These are phyloP conservation scores for Kurtzmaniella fragi DNA, from an alignment of 805 yeast genomes.

Conservation along the genomic window DNA sequence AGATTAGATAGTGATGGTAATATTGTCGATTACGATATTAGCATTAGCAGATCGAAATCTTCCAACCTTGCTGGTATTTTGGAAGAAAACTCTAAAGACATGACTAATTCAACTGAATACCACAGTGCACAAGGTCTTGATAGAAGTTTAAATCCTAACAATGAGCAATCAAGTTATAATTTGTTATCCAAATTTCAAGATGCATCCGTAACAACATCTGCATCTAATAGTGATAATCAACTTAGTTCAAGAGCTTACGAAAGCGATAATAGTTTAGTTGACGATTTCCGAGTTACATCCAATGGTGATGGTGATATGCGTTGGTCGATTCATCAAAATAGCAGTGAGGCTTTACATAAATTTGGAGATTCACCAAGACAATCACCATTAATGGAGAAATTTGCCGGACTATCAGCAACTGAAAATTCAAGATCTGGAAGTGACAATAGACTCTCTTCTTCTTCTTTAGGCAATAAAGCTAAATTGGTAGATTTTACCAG, in stretches of 20 bases:
- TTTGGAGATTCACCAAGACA: neutral
- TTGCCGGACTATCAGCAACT: too few species aligned
- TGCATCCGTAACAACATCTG: constrained; percentile 10
- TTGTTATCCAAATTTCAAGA: constrained; percentile 15
- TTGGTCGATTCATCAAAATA: constrained; percentile 15
- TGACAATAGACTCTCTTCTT: constrained; percentile 8
- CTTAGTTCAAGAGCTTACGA: constrained; percentile 7
- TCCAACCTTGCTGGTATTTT: constrained; percentile 23
- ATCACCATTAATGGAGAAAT: neutral
- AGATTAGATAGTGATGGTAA: constrained; percentile 43
- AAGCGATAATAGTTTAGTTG: constrained; percentile 14
- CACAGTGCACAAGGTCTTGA: constrained; percentile 6
- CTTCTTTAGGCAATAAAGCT: constrained; percentile 23
- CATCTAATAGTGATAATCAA: constrained; percentile 12
- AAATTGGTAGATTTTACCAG: constrained; percentile 46
- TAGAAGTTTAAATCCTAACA: constrained; percentile 5
- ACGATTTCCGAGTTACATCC: constrained; percentile 26
- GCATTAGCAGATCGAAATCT: constrained; percentile 19
- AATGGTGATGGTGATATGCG: constrained; percentile 23
- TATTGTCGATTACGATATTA: constrained; percentile 19
- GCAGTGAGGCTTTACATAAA: neutral
- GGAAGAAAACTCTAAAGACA: constrained; percentile 26
- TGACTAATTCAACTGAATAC: constrained; percentile 9
- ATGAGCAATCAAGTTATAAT: constrained; percentile 11
- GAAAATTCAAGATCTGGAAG: neutral